Percentiles rank a stretch among this genome's conserved stretches.
Evolutionary conservation across 2,329 filamentous ascomycete species (phyloP).

Genomic region (Fonsecaea multimorphosa): DNA sequence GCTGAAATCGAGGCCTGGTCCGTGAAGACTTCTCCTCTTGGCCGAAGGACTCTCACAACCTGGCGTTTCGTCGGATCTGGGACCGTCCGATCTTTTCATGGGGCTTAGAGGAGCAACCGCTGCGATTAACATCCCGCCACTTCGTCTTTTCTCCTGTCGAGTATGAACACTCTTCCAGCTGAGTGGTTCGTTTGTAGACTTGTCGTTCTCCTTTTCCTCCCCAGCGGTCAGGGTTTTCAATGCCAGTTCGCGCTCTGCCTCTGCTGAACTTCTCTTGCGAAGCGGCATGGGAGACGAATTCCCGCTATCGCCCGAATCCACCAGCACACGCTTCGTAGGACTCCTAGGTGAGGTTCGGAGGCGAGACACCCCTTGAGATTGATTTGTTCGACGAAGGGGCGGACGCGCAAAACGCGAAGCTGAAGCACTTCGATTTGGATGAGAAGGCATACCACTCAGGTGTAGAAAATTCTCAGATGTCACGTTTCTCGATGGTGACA

Average conservation of each 20-base stretch:
- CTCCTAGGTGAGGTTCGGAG: conserved; percentile 77
- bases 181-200: conserved; percentile 31
- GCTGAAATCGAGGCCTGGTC: conserved; percentile 70
- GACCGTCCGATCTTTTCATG: conserved; percentile 85
- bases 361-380: conserved; percentile 54
- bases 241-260: conserved; percentile 57
- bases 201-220: conserved; percentile 39
- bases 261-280: conserved; percentile 46
- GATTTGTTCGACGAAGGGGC: conserved; percentile 48
- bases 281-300: conserved; percentile 64
- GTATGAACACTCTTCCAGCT: conserved; percentile 48
- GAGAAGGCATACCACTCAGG: conserved; percentile 54
- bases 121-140: conserved; percentile 55
- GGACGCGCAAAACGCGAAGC: conserved; percentile 65
- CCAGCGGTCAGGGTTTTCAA: conserved; percentile 44
- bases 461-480: conserved; percentile 61
- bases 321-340: conserved; percentile 78
- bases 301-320: conserved; percentile 71
- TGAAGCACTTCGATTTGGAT: conserved; percentile 69
- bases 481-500: conserved; percentile 64
- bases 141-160: conserved; percentile 57
- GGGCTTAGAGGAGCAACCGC: conserved; percentile 69
- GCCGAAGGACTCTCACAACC: conserved; percentile 83
- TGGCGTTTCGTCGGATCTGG: conserved; percentile 81
- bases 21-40: conserved; percentile 87